A percentile compares a stretch with the other conserved stretches of the same genome.
phyloP scores from a whole-genome alignment of 192 early-diverging fungal species.

The Chytriomyces confervae region DNA sequence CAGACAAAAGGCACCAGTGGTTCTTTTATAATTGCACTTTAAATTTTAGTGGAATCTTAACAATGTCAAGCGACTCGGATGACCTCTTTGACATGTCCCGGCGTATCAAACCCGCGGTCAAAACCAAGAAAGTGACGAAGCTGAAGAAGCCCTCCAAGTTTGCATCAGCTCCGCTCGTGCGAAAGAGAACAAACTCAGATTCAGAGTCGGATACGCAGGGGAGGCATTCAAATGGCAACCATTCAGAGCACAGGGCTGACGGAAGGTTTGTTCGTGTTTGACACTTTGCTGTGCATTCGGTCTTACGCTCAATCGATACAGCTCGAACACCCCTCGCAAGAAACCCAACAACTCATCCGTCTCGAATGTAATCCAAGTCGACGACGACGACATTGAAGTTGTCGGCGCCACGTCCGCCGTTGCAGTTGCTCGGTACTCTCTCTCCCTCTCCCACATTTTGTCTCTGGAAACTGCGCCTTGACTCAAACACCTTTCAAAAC shows the following conservation, averaged over 20 bases:
- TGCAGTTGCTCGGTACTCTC: background rate
- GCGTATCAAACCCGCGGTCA: background rate
- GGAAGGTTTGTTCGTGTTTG: background rate
- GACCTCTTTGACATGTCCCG: slow-evolving; percentile 11
- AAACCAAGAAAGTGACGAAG: background rate
- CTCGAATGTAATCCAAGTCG: background rate
- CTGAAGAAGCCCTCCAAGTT: background rate
- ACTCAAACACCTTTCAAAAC: too few species aligned
- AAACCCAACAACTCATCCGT: background rate
- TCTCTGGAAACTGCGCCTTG: background rate
- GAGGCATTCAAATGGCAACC: background rate
- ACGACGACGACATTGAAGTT: background rate
- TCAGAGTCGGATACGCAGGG: background rate
- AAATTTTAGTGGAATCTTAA: background rate
- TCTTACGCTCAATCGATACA: too few species aligned
- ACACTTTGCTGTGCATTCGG: too few species aligned
- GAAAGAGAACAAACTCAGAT: background rate
- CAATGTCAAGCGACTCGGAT: background rate
- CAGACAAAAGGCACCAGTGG: background rate
- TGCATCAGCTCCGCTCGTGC: background rate
- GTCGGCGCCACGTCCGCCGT: background rate
- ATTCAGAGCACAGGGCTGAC: background rate
- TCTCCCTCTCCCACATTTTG: background rate
- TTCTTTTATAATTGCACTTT: background rate
- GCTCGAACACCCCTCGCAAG: background rate